A percentile compares a stretch with the other conserved stretches of the same genome.
phyloP scores from a whole-genome alignment of 306 rosid species.

The Parietaria judaica region DNA sequence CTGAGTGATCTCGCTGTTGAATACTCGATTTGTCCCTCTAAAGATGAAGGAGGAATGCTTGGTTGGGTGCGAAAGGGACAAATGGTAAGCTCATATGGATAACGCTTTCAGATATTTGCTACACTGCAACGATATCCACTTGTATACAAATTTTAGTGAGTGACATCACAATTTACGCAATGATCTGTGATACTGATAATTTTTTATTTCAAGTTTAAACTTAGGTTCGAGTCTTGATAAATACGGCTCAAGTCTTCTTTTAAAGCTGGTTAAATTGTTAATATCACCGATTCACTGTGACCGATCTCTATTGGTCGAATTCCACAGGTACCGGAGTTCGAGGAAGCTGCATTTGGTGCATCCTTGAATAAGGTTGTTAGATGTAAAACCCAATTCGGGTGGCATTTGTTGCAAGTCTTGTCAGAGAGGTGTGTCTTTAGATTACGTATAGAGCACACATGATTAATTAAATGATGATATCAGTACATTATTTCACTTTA shows the following conservation, averaged over 20 bases:
- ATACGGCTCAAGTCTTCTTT: neutral
- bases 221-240: neutral
- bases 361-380: constrained; percentile 77
- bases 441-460: neutral
- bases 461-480: constrained; percentile 9
- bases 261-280: constrained; percentile 4
- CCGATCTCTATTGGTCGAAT: constrained; percentile 23
- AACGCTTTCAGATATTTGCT: constrained; percentile 9
- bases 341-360: constrained; percentile 89
- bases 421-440: constrained; percentile 54
- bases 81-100: constrained; percentile 47
- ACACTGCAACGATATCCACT: constrained; percentile 6
- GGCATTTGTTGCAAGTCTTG: constrained; percentile 88
- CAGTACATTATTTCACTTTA: too few species aligned
- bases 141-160: neutral
- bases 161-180: neutral
- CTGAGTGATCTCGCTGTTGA: constrained; percentile 89
- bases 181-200: neutral
- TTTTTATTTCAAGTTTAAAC: too few species aligned
- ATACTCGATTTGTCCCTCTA: constrained; percentile 80
- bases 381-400: constrained; percentile 90
- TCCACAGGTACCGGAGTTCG: constrained; percentile 86
- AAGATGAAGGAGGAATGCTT: constrained; percentile 89
- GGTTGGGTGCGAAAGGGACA: constrained; percentile 95
- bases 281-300: constrained; percentile 8